phyloP scores from a whole-genome alignment of 2,329 filamentous ascomycete genomes.

The Monilinia aucupariae region DNA sequence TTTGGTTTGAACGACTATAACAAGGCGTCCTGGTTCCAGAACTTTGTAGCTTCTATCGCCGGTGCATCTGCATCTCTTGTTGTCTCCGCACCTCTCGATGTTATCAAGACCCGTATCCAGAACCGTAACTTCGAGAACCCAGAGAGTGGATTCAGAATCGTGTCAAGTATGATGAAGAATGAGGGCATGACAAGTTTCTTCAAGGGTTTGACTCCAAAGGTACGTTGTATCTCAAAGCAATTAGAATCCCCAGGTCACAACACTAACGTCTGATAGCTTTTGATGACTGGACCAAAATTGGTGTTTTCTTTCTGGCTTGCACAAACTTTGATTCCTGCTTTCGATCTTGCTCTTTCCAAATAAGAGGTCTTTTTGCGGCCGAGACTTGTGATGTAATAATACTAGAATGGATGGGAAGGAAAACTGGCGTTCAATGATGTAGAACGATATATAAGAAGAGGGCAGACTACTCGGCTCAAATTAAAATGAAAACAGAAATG shows the following conservation, averaged over 20 bases:
- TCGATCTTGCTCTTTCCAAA: constrained; percentile 52
- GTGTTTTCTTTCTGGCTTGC: constrained; percentile 99
- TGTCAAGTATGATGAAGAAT: constrained; percentile 87
- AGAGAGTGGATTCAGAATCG: constrained; percentile 85
- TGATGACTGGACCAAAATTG: constrained; percentile 98
- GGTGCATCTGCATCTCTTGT: constrained; percentile 93
- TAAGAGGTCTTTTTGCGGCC: constrained; percentile 14
- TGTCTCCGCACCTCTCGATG: constrained; percentile 92
- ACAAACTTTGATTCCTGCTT: constrained; percentile 93
- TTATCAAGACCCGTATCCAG: constrained; percentile 97
- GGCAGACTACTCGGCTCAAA: constrained; percentile 24
- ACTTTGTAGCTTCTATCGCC: constrained; percentile 93
- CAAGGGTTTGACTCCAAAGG: constrained; percentile 94
- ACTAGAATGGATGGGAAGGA: constrained; percentile 17
- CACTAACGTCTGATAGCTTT: constrained; percentile 49
- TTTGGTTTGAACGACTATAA: constrained; percentile 93
- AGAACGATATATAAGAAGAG: constrained; percentile 20
- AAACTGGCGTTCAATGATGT: constrained; percentile 15
- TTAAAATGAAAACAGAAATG: not conserved
- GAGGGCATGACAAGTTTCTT: constrained; percentile 88
- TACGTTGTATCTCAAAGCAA: constrained; percentile 35
- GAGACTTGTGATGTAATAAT: constrained; percentile 15
- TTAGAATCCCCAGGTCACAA: not conserved
- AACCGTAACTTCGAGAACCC: constrained; percentile 99
- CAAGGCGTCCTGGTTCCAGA: constrained; percentile 87